Evolutionary conservation across 768 basidiomycete genomes (phyloP).

Genomic region (Pulveroboletus sp.): DNA sequence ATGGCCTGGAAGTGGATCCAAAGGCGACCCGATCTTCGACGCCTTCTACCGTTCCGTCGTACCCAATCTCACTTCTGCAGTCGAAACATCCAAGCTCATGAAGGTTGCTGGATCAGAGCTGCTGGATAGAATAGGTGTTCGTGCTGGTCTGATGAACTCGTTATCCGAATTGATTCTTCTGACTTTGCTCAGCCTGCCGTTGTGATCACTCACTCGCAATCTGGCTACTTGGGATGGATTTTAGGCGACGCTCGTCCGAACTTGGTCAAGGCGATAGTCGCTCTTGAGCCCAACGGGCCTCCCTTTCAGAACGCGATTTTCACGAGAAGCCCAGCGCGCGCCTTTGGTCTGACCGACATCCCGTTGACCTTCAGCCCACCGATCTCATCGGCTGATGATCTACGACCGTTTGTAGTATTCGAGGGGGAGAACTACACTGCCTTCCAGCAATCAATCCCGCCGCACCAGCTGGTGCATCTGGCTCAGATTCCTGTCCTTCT

Average conservation of each 20-base stretch:
- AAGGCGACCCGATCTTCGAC: slow-evolving; percentile 44
- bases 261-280: slow-evolving; percentile 43
- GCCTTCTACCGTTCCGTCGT: slow-evolving; percentile 42
- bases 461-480: slow-evolving; percentile 41
- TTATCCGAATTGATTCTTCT: slow-evolving; percentile 1
- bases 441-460: slow-evolving; percentile 41
- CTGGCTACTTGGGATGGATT: slow-evolving; percentile 47
- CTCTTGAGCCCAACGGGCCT: slow-evolving; percentile 49
- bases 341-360: slow-evolving; percentile 47
- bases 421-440: slow-evolving; percentile 34
- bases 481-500: slow-evolving; percentile 42
- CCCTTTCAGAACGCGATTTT: slow-evolving; percentile 43
- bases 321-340: slow-evolving; percentile 35
- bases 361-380: slow-evolving; percentile 44
- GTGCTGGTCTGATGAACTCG: slow-evolving; percentile 12
- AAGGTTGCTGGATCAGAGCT: slow-evolving; percentile 40
- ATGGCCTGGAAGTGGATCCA: slow-evolving; percentile 50
- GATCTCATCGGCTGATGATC: slow-evolving; percentile 36
- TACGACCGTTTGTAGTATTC: slow-evolving; percentile 28
- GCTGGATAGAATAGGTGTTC: slow-evolving; percentile 46
- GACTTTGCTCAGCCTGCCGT: slow-evolving; percentile 36
- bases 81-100: slow-evolving; percentile 37
- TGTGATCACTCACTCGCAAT: slow-evolving; percentile 50
- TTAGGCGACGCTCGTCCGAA: slow-evolving; percentile 44
- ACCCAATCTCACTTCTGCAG: slow-evolving; percentile 36